Percentiles rank a stretch among this genome's conserved stretches.
Conservation (phyloP, 805 yeast species). For the Candida nonsorbophila region DNA sequence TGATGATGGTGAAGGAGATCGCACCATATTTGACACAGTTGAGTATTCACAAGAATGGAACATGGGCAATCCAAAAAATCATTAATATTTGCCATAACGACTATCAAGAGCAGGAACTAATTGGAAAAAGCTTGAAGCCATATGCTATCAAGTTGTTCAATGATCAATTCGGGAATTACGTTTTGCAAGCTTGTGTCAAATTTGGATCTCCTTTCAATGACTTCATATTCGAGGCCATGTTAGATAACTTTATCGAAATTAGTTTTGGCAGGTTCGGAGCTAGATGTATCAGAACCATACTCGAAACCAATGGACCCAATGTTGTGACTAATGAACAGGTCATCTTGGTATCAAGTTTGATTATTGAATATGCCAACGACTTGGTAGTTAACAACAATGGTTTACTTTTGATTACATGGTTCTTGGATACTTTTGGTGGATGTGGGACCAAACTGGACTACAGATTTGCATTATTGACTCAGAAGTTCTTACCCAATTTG, state of each 20-base stretch:
- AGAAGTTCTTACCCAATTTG: constrained; percentile 56
- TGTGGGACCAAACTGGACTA: constrained; percentile 32
- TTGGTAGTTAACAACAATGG: constrained; percentile 84
- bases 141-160: constrained; percentile 81
- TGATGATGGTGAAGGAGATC: constrained; percentile 73
- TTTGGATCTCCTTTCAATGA: constrained; percentile 87
- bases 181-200: constrained; percentile 87
- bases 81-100: constrained; percentile 63
- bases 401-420: constrained; percentile 87
- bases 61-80: constrained; percentile 98
- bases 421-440: constrained; percentile 64
- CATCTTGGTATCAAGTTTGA: constrained; percentile 67
- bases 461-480: constrained; percentile 62
- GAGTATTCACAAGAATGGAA: constrained; percentile 95
- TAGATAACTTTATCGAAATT: constrained; percentile 72
- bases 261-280: constrained; percentile 92
- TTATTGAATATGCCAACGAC: constrained; percentile 72
- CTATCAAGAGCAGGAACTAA: constrained; percentile 46
- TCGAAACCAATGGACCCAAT: constrained; percentile 52
- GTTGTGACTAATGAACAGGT: constrained; percentile 54
- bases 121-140: constrained; percentile 68
- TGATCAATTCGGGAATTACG: constrained; percentile 97
- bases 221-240: constrained; percentile 79
- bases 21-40: constrained; percentile 81
- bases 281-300: constrained; percentile 87